Conservation (phyloP, 2,329 filamentous ascomycete species). For the Ceratocystis albifundus region DNA sequence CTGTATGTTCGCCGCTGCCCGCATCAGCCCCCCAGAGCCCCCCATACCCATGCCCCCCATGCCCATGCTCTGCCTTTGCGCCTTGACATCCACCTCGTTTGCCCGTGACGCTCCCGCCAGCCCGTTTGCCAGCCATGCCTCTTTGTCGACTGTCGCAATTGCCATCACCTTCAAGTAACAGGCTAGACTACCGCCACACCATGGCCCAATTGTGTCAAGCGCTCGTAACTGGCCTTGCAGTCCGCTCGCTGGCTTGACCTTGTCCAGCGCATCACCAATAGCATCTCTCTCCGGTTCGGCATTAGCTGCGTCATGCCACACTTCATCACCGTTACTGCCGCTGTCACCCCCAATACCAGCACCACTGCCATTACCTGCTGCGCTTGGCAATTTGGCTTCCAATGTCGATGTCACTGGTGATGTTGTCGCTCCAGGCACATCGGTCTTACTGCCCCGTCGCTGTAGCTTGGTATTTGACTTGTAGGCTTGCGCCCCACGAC, state of each 20-base stretch:
- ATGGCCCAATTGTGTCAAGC: constrained; percentile 59
- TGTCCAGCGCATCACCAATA: constrained; percentile 47
- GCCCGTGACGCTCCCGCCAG: constrained; percentile 48
- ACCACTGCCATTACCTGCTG: background rate
- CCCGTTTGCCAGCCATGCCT: constrained; percentile 59
- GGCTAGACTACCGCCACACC: constrained; percentile 61
- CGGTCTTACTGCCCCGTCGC: constrained; percentile 26
- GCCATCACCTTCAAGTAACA: constrained; percentile 57
- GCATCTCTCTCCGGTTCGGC: constrained; percentile 42
- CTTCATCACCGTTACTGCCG: constrained; percentile 26
- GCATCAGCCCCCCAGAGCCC: constrained; percentile 29
- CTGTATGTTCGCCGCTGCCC: constrained; percentile 29
- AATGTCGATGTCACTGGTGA: no score
- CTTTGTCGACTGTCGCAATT: constrained; percentile 58
- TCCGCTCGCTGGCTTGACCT: constrained; percentile 27
- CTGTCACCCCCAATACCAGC: constrained; percentile 15
- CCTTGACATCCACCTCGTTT: constrained; percentile 46
- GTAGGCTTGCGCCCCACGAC: constrained; percentile 51
- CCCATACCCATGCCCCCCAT: constrained; percentile 36
- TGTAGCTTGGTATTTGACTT: constrained; percentile 36
- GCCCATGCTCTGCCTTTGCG: constrained; percentile 51
- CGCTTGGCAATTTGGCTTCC: constrained; percentile 20
- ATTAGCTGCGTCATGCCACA: constrained; percentile 35
- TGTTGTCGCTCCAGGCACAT: no score
- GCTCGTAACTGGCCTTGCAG: constrained; percentile 51